Conservation (phyloP, 768 basidiomycete genomes). For the Tulasnella sp. region DNA sequence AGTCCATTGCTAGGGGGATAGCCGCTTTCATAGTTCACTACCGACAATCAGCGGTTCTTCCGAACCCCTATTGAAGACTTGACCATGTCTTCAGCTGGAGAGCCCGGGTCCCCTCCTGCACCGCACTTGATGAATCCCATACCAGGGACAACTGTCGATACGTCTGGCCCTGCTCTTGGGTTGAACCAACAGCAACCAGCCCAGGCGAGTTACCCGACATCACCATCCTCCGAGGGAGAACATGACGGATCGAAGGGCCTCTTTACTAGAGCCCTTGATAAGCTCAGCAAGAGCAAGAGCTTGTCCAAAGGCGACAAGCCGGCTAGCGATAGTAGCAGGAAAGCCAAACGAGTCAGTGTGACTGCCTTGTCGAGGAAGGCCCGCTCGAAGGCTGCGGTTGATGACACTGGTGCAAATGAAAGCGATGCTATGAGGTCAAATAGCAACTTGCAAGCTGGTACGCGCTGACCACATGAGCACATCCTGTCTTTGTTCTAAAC, state of each 20-base stretch:
- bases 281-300: slow-evolving; percentile 13
- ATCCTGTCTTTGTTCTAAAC: neutral
- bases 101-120: slow-evolving; percentile 16
- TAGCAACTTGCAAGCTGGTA: no score
- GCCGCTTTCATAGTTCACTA: no score
- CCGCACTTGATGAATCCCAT: slow-evolving; percentile 21
- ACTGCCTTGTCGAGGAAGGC: neutral
- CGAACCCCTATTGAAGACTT: neutral
- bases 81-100: neutral
- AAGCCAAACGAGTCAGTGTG: slow-evolving; percentile 7
- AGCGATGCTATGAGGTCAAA: neutral
- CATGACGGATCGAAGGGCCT: neutral
- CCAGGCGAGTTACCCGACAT: slow-evolving; percentile 34
- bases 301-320: neutral
- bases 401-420: neutral
- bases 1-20: no score
- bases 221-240: slow-evolving; percentile 25
- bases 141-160: slow-evolving; percentile 23
- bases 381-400: neutral
- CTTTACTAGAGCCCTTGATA: slow-evolving; percentile 10
- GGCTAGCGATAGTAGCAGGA: neutral
- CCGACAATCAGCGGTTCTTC: neutral
- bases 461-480: neutral
- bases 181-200: slow-evolving; percentile 14
- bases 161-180: slow-evolving; percentile 18